phyloP scores from a whole-genome alignment of 2,329 filamentous ascomycete species.

The Neocucurbitaria cava region DNA sequence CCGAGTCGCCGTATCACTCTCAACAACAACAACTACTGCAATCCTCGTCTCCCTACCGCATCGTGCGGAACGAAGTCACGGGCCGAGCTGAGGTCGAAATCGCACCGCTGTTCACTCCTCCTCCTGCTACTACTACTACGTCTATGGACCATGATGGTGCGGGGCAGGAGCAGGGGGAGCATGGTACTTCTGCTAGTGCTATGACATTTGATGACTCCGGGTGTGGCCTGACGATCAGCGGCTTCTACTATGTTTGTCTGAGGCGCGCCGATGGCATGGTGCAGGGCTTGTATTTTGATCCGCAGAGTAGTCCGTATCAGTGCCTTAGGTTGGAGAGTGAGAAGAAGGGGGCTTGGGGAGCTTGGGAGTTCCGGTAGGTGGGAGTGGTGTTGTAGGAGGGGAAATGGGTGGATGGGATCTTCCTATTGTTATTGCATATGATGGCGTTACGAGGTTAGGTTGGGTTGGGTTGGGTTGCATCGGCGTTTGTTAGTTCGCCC shows the following conservation, averaged over 20 bases:
- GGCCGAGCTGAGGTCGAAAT: constrained; percentile 23
- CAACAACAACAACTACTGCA: constrained; percentile 9
- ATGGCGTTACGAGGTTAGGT: background rate
- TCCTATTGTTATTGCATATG: no score
- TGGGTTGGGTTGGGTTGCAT: background rate
- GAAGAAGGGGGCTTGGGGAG: constrained; percentile 43
- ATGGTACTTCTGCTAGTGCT: no score
- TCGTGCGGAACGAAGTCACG: constrained; percentile 20
- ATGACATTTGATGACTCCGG: constrained; percentile 45
- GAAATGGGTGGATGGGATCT: constrained; percentile 32
- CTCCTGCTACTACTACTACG: background rate
- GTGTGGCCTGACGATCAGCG: constrained; percentile 59
- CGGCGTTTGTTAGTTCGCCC: constrained; percentile 1
- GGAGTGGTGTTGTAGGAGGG: no score
- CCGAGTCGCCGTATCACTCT: constrained; percentile 4
- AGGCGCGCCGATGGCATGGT: constrained; percentile 54
- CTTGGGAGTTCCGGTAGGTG: constrained; percentile 50
- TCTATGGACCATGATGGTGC: no score
- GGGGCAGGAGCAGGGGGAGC: constrained; percentile 29
- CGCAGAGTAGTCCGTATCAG: constrained; percentile 62
- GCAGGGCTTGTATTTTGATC: constrained; percentile 63
- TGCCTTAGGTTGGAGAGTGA: constrained; percentile 54
- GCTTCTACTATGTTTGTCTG: constrained; percentile 63
- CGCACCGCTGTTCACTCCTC: constrained; percentile 11
- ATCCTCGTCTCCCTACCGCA: constrained; percentile 24